Conservation (phyloP, 495 filamentous ascomycete species). For the Aspergillus sclerotiicarbonarius region DNA sequence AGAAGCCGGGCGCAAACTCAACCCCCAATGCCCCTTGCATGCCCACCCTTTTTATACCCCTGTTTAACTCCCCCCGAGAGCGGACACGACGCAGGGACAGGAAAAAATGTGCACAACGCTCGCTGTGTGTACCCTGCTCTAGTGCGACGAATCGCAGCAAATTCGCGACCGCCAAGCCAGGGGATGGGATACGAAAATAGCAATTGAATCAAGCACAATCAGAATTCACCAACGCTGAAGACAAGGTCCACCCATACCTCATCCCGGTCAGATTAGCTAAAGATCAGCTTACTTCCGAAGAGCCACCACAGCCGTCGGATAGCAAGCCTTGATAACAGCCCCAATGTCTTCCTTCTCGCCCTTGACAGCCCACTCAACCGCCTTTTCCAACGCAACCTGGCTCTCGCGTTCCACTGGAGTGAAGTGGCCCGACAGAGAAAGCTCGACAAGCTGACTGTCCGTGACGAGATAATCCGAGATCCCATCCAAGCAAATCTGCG, state of each 20-base stretch:
- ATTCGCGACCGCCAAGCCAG: neutral
- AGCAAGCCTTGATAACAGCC: conserved; percentile 25
- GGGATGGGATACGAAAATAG: neutral
- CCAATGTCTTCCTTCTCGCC: conserved; percentile 39
- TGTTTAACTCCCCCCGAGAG: neutral
- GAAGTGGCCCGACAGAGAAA: conserved; percentile 41
- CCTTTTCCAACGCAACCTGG: conserved; percentile 29
- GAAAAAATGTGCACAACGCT: neutral
- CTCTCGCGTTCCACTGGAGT: conserved; percentile 44
- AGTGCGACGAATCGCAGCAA: neutral
- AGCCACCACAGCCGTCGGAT: conserved; percentile 32
- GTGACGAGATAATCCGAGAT: conserved; percentile 41
- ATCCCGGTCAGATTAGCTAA: neutral
- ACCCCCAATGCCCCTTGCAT: neutral
- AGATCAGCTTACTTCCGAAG: conserved; percentile 27
- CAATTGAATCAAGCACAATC: neutral
- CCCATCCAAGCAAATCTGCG: conserved; percentile 40
- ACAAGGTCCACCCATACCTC: neutral
- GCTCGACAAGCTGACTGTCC: conserved; percentile 40
- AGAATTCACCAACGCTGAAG: neutral
- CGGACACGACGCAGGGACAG: neutral
- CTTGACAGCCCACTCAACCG: conserved; percentile 37
- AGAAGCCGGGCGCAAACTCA: neutral
- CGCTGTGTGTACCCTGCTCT: neutral
- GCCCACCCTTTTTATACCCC: neutral